phyloP scores from a whole-genome alignment of 805 yeast genomes.

The Yamadazyma tumulicola region DNA sequence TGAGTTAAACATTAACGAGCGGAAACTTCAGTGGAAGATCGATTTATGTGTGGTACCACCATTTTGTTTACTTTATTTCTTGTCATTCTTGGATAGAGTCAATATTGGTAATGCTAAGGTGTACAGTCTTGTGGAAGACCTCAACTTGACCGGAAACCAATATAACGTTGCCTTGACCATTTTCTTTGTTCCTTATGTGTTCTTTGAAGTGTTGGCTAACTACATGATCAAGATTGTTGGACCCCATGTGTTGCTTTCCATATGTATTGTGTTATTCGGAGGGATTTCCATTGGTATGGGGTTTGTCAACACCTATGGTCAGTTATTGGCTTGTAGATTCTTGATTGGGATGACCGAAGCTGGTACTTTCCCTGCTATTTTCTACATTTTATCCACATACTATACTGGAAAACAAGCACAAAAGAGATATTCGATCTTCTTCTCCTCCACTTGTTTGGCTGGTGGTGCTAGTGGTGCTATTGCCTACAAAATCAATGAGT shows the following conservation, averaged over 20 bases:
- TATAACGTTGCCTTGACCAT: slow-evolving; percentile 64
- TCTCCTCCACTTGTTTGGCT: slow-evolving; percentile 68
- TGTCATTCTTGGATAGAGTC: slow-evolving; percentile 77
- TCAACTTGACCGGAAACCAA: slow-evolving; percentile 54
- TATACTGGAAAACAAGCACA: slow-evolving; percentile 65
- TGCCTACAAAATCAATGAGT: slow-evolving; percentile 59
- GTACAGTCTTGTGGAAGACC: slow-evolving; percentile 59
- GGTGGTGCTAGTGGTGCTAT: slow-evolving; percentile 79
- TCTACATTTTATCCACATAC: slow-evolving; percentile 64
- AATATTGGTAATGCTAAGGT: slow-evolving; percentile 79
- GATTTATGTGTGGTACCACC: slow-evolving; percentile 73
- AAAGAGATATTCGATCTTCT: slow-evolving; percentile 65
- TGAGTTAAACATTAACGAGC: slow-evolving; percentile 47
- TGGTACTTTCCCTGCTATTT: slow-evolving; percentile 73
- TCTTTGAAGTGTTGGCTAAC: slow-evolving; percentile 64
- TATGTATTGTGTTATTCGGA: slow-evolving; percentile 62
- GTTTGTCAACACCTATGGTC: slow-evolving; percentile 54
- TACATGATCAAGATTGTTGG: slow-evolving; percentile 52
- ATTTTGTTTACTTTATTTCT: slow-evolving; percentile 69
- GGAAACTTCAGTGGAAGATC: slow-evolving; percentile 56
- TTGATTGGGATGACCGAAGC: slow-evolving; percentile 67
- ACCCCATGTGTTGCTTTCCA: slow-evolving; percentile 64
- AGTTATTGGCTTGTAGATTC: slow-evolving; percentile 59
- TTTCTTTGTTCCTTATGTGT: slow-evolving; percentile 67
- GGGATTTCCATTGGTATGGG: slow-evolving; percentile 65